A percentile compares a stretch with the other conserved stretches of the same genome.
Evolutionary conservation across 805 yeast genomes (phyloP).

Genomic region (Starmerella gropengiesseri): DNA sequence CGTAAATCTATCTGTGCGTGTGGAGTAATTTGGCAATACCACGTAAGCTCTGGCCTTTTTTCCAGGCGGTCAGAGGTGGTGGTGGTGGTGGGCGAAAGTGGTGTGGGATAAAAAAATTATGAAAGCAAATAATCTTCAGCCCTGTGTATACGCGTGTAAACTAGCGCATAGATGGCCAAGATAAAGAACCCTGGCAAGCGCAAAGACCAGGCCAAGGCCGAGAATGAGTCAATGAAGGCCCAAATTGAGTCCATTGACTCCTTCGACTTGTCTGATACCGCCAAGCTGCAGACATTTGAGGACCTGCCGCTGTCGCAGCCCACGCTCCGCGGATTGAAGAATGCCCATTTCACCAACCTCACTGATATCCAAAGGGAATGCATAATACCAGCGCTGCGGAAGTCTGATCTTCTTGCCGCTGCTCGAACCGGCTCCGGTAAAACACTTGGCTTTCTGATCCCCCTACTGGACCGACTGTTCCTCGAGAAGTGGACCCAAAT

Average conservation of each 20-base stretch:
- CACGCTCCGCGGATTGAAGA: constrained; percentile 62
- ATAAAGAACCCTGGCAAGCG: constrained; percentile 10
- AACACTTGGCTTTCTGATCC: constrained; percentile 75
- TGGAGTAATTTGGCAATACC: too few species aligned
- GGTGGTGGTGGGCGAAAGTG: neutral
- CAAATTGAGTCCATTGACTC: constrained; percentile 8
- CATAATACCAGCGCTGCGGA: constrained; percentile 64
- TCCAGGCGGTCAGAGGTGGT: neutral
- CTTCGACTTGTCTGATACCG: constrained; percentile 9
- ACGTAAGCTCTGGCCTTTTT: too few species aligned
- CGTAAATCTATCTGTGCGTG: too few species aligned
- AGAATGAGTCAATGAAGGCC: constrained; percentile 10
- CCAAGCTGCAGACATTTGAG: constrained; percentile 42
- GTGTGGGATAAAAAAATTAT: constrained; percentile 6
- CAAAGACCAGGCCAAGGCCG: constrained; percentile 7
- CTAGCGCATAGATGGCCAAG: constrained; percentile 12
- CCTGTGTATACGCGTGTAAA: neutral
- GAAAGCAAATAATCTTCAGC: neutral
- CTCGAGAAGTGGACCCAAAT: constrained; percentile 64
- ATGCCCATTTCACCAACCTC: constrained; percentile 63
- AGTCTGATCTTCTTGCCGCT: constrained; percentile 72
- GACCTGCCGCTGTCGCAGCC: constrained; percentile 65
- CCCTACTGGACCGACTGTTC: constrained; percentile 51
- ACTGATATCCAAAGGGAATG: constrained; percentile 81
- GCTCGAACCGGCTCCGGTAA: constrained; percentile 90